Evolutionary conservation across 768 basidiomycete species (phyloP).

Genomic region (Mycena leptocephala): DNA sequence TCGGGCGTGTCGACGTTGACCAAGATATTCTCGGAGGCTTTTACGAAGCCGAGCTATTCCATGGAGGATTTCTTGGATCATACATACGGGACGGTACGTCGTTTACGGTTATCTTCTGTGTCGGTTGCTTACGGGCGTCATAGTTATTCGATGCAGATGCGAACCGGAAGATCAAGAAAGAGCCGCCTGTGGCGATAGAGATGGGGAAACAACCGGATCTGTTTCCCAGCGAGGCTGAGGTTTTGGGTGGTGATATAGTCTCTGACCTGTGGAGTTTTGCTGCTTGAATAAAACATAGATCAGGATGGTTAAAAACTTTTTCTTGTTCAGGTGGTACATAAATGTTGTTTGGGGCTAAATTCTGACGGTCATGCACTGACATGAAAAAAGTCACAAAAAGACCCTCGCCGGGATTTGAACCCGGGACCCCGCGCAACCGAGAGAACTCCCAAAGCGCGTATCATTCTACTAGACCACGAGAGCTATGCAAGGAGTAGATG

Average conservation of each 20-base stretch:
- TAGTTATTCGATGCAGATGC: slow-evolving; percentile 92
- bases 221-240: slow-evolving; percentile 37
- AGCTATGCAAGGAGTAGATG: neutral
- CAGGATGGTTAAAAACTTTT: too few relatives aligned
- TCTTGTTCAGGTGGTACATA: too few relatives aligned
- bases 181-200: slow-evolving; percentile 73
- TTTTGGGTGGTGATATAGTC: slow-evolving; percentile 53
- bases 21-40: slow-evolving; percentile 90
- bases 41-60: slow-evolving; percentile 93
- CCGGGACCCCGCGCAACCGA: neutral
- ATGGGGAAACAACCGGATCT: slow-evolving; percentile 50
- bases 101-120: slow-evolving; percentile 9
- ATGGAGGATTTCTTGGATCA: slow-evolving; percentile 99
- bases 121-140: neutral
- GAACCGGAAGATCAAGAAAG: slow-evolving; percentile 85
- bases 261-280: slow-evolving; percentile 66
- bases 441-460: neutral
- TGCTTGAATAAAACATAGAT: neutral
- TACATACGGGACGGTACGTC: slow-evolving; percentile 84
- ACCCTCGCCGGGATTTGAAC: slow-evolving; percentile 10
- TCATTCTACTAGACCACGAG: slow-evolving; percentile 9
- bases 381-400: neutral
- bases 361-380: too few relatives aligned
- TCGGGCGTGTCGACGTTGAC: slow-evolving; percentile 89
- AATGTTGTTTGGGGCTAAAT: too few relatives aligned